Evolutionary conservation across 1,139 yeast species (phyloP), one percentile per base, ranked within the genome.

Genomic region (Eremothecium sinecaudum): DNA sequence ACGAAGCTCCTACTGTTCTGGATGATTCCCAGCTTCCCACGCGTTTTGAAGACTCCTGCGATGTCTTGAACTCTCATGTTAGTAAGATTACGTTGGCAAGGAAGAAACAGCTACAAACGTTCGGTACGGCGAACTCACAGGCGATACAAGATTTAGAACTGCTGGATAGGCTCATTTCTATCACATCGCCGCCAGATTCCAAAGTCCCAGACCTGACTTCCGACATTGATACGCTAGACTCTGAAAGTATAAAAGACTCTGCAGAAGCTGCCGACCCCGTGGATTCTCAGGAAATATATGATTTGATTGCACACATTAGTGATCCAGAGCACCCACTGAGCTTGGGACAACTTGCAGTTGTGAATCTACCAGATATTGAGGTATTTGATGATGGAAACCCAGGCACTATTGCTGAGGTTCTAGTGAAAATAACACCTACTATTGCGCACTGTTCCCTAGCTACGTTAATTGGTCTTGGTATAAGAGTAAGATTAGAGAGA

Each of bases 311-410:
- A 2, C 71, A 83, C 18, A 90, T 92, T 16, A 82, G 94, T 0
- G 99, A 92, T 56, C 99, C 99, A 2, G 99, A 92, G 52, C 99
- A 92, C 56, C 99, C 99, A 0, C 65, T 92, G 27, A 81, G 96
- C 0, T 66, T 92, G 39, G 98, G 96, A 0, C 98, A 92, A 58
- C 67, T 92, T 12, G 92, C 96, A 0, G 97, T 92, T 28, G 95
- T 92, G 2, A 86, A 86, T 50, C 64, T 92, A 33, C 69, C 69
- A 2, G 95, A 92, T 54, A 90, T 92, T 38, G 56, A 62, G 24
- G 84, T 92, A 6, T 64, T 63, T 2, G 78, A 80, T 45, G 67
- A 73, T 5, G 70, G 71, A 1, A 52, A 62, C 37, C 63, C 66
- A 20, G 51, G 60, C 10, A 73, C 73, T 28, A 72, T 82, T 50